phyloP scores from a whole-genome alignment of 805 yeast genomes.

The Metschnikowia baotianmanensis region DNA sequence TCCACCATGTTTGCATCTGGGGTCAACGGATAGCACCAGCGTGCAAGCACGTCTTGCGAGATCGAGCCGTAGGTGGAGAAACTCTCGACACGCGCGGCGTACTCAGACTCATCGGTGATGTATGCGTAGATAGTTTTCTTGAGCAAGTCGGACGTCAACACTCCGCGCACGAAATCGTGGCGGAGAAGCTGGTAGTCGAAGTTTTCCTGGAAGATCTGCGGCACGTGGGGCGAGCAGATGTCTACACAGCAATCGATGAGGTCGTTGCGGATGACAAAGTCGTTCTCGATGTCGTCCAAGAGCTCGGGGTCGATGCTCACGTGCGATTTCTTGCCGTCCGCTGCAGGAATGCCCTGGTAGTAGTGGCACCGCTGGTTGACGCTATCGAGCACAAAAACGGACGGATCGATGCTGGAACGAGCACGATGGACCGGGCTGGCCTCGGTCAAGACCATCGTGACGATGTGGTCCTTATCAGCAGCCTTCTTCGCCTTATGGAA shows the following conservation, averaged over 20 bases:
- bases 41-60: constrained; percentile 81
- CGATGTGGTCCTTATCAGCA: constrained; percentile 84
- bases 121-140: constrained; percentile 90
- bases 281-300: constrained; percentile 66
- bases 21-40: constrained; percentile 91
- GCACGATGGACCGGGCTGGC: constrained; percentile 85
- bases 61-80: constrained; percentile 92
- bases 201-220: constrained; percentile 93
- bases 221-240: constrained; percentile 91
- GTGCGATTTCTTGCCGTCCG: constrained; percentile 31
- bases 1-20: constrained; percentile 79
- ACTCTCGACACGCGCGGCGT: constrained; percentile 94
- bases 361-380: constrained; percentile 73
- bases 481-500: constrained; percentile 71
- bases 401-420: constrained; percentile 76
- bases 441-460: constrained; percentile 88
- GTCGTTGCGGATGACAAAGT: constrained; percentile 82
- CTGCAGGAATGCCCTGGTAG: constrained; percentile 74
- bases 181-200: constrained; percentile 90
- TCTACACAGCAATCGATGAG: constrained; percentile 95
- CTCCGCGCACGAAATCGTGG: constrained; percentile 86
- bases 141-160: constrained; percentile 82
- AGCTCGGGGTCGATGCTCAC: constrained; percentile 81
- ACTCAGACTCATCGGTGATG: constrained; percentile 67
- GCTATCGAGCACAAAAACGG: constrained; percentile 78